These are phyloP conservation scores for Drechmeria coniospora DNA, from an alignment of 2,329 filamentous ascomycete species.

Conservation along the genomic window DNA sequence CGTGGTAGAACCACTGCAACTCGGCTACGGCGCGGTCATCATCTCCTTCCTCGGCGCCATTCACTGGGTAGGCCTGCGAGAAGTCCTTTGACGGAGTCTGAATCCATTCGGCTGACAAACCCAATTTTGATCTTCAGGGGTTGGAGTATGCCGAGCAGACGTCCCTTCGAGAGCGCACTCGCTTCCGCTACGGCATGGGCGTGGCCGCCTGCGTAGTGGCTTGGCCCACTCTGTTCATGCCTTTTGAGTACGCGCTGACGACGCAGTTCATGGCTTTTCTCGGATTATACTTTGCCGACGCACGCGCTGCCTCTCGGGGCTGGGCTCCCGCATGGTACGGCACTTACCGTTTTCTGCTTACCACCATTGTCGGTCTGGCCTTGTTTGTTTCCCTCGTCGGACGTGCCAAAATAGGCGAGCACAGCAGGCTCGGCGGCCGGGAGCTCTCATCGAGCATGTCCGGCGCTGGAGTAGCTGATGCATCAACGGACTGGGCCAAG, in stretches of 20 bases:
- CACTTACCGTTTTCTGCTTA: slow-evolving; percentile 82
- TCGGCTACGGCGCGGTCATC: slow-evolving; percentile 84
- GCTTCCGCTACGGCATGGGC: slow-evolving; percentile 70
- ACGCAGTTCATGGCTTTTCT: slow-evolving; percentile 76
- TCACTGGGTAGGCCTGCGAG: slow-evolving; percentile 78
- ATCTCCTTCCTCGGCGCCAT: slow-evolving; percentile 88
- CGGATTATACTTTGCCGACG: slow-evolving; percentile 72
- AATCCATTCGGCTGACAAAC: too few species aligned
- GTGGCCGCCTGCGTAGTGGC: slow-evolving; percentile 65
- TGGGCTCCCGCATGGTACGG: slow-evolving; percentile 79
- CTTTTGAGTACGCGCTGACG: slow-evolving; percentile 71
- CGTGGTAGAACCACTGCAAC: slow-evolving; percentile 70
- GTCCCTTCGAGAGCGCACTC: slow-evolving; percentile 46
- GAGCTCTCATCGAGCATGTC: slow-evolving; percentile 24
- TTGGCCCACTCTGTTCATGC: slow-evolving; percentile 80
- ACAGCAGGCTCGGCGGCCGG: slow-evolving; percentile 13
- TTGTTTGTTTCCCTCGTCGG: slow-evolving; percentile 73
- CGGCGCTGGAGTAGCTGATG: slow-evolving; percentile 16
- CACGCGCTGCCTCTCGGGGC: slow-evolving; percentile 53
- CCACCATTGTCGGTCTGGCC: slow-evolving; percentile 70
- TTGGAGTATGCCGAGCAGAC: slow-evolving; percentile 65
- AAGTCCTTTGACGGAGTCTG: too few species aligned
- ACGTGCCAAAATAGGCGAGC: slow-evolving; percentile 53
- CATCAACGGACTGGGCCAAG: slow-evolving; percentile 28
- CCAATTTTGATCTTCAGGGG: slow-evolving; percentile 27